Base-by-base conservation (phyloP, 2,329 filamentous ascomycete genomes). In the Neofusicoccum ribis region DNA sequence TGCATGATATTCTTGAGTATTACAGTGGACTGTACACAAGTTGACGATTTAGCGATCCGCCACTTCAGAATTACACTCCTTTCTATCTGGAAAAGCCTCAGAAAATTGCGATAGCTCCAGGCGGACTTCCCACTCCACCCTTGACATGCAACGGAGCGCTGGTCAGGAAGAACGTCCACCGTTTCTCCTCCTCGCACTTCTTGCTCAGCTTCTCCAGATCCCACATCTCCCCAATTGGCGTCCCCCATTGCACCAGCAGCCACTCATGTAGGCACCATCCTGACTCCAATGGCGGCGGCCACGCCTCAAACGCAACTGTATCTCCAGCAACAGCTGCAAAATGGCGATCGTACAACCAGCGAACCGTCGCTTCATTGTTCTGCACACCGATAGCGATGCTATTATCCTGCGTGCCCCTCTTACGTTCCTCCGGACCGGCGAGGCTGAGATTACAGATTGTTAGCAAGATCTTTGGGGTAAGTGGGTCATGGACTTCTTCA, bases 141-240 rank as follows among this genome's bases (percentile, higher is more conserved):
- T 71, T 66, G 62, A 76, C 74, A 68, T 89, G 88, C 66, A 88
- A 72, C 0, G 87, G 86, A 34, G 81, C 80, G 68, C 85, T 88
- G 0, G 83, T 86, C 6, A 90, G 78, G 74, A 90, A 82, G 70
- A 89, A 90, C 2, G 80, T 85, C 71, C 83, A 88, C 27, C 83
- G 76, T 34, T 80, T 77, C 71, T 82, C 75, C 69, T 80, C 78
- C 68, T 84, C 86, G 69, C 85, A 86, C 59, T 84, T 81, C 43
- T 77, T 78, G 3, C 84, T 81, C 49, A 89, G 74, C 9, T 74
- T 78, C 65, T 85, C 82, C 20, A 89, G 74, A 69, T 78, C 77
- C 68, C 72, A 77, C 76, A 78, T 77, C 68, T 79, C 76, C 15
- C 76, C 76, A 59, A 78, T 75, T 12, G 73, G 73, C 75, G 83